phyloP scores from a whole-genome alignment of 108 stramenopile genomes.

The Licmophora abbreviata region DNA sequence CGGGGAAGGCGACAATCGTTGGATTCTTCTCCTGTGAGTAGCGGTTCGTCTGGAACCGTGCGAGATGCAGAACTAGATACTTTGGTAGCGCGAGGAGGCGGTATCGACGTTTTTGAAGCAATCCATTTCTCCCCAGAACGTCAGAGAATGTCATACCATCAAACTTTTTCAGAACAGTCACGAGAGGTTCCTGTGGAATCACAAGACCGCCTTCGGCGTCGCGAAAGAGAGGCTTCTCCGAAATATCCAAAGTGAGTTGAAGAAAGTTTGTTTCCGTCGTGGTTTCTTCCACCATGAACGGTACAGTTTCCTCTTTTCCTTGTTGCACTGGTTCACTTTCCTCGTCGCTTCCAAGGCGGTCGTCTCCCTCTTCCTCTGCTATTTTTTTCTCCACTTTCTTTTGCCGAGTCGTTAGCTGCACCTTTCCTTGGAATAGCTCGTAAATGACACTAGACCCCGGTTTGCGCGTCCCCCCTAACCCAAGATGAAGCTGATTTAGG shows the following conservation, averaged over 20 bases:
- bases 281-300: conserved; percentile 45
- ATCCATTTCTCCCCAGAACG: conserved; percentile 38
- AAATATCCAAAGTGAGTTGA: conserved; percentile 94
- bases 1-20: conserved; percentile 96
- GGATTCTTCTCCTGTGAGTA: conserved; percentile 97
- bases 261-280: conserved; percentile 68
- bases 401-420: conserved; percentile 79
- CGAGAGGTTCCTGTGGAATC: conserved; percentile 96
- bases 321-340: conserved; percentile 19
- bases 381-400: conserved; percentile 18
- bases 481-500: conserved; percentile 86
- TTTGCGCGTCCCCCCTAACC: conserved; percentile 52
- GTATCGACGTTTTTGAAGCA: conserved; percentile 73
- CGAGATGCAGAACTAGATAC: conserved; percentile 89
- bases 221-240: conserved; percentile 96
- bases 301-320: conserved; percentile 7
- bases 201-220: conserved; percentile 93
- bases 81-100: conserved; percentile 73
- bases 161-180: conserved; percentile 88
- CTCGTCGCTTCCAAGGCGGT: conserved; percentile 47
- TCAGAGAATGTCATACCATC: conserved; percentile 86
- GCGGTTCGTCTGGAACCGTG: conserved; percentile 86
- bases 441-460: conserved; percentile 71
- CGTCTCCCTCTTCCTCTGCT: conserved; percentile 35
- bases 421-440: conserved; percentile 84